Conservation (phyloP, 129 eudicot genomes). For the Dittrichia graveolens region DNA sequence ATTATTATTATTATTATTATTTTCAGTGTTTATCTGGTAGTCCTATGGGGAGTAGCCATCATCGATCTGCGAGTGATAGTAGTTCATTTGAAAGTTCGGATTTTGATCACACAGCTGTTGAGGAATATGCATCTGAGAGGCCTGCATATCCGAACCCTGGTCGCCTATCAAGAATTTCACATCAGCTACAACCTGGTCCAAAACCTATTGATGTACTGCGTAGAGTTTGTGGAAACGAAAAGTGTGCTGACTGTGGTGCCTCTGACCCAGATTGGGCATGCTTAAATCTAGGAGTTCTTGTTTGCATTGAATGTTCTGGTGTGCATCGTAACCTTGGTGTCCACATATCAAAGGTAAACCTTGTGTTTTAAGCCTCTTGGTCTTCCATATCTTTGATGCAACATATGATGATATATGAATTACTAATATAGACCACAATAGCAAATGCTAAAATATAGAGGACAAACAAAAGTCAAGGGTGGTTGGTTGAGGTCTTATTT, state of each 20-base stretch:
- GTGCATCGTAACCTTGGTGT: constrained; percentile 99
- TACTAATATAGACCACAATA: no score
- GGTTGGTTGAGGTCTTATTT: no score
- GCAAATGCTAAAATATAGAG: no score
- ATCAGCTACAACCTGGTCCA: constrained; percentile 59
- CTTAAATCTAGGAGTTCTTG: constrained; percentile 88
- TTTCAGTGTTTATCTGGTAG: constrained; percentile 81
- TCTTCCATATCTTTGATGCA: neutral
- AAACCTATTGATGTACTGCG: constrained; percentile 82
- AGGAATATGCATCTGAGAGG: constrained; percentile 77
- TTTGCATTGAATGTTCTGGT: constrained; percentile 98
- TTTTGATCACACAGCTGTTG: constrained; percentile 72
- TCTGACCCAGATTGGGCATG: constrained; percentile 99
- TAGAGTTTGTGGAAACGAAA: constrained; percentile 81
- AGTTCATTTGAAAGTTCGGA: constrained; percentile 96
- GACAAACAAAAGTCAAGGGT: no score
- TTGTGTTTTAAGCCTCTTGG: constrained; percentile 3
- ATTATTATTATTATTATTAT: no score
- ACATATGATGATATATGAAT: neutral
- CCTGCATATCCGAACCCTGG: constrained; percentile 62
- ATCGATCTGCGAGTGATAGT: constrained; percentile 92
- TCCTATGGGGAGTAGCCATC: constrained; percentile 94
- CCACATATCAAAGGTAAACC: constrained; percentile 88
- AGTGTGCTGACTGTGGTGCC: constrained; percentile 96
- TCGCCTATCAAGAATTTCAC: constrained; percentile 74